These are phyloP conservation scores for Cymodocea nodosa DNA, from an alignment of 116 monocot species.

Conservation along the genomic window DNA sequence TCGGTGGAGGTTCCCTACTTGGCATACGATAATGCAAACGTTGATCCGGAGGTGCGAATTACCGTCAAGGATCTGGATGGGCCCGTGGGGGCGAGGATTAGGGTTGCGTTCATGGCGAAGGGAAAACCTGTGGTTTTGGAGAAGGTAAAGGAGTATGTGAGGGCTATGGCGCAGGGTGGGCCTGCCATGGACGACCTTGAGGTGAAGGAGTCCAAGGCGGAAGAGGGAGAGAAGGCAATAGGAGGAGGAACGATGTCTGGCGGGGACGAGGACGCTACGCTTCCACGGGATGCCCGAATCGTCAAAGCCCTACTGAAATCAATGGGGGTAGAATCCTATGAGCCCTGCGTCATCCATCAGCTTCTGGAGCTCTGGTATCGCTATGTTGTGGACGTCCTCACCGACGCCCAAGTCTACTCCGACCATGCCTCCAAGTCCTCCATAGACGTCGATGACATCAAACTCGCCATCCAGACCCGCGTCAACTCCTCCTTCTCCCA, in stretches of 20 bases:
- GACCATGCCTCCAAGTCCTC: constrained; percentile 73
- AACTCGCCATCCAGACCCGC: constrained; percentile 83
- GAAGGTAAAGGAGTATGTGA: constrained; percentile 55
- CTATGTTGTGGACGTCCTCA: constrained; percentile 78
- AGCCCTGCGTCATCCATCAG: constrained; percentile 78
- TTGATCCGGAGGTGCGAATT: constrained; percentile 79
- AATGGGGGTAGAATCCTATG: constrained; percentile 84
- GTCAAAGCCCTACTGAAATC: constrained; percentile 73
- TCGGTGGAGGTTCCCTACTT: constrained; percentile 75
- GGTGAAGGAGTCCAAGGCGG: constrained; percentile 30
- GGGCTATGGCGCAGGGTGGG: constrained; percentile 70
- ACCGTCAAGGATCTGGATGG: constrained; percentile 47
- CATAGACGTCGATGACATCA: constrained; percentile 82
- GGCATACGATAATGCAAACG: constrained; percentile 86
- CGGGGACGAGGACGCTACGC: constrained; percentile 23
- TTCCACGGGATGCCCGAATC: constrained; percentile 74
- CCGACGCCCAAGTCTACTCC: constrained; percentile 73
- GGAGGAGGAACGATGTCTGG: not conserved
- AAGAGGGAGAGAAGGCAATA: not conserved
- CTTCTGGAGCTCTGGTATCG: constrained; percentile 87
- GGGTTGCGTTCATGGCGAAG: constrained; percentile 48
- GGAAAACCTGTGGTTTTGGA: constrained; percentile 58
- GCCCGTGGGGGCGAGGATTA: constrained; percentile 36
- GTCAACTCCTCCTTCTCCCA: constrained; percentile 95
- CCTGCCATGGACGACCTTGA: constrained; percentile 82